Conservation (phyloP, 1,284 basidiomycete genomes). For the Cryptococcus sp. region DNA sequence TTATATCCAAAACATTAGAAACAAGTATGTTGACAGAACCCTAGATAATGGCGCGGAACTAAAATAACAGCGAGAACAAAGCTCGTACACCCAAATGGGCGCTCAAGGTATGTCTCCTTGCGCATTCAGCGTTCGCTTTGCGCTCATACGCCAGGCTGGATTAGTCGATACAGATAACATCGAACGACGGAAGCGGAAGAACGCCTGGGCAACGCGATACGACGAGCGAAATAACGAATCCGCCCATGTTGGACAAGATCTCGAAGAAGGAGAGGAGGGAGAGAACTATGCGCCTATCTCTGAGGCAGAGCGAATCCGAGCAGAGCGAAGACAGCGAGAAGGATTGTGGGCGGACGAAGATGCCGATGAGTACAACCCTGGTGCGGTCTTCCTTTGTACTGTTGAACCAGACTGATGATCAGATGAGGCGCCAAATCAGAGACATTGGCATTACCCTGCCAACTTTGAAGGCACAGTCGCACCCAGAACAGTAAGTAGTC, state of each 20-base stretch:
- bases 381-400: conserved; percentile 18
- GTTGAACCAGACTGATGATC: neutral
- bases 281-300: conserved; percentile 39
- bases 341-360: conserved; percentile 44
- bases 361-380: conserved; percentile 47
- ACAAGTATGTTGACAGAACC: conserved; percentile 55
- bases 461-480: conserved; percentile 46
- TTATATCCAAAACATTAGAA: conserved; percentile 91
- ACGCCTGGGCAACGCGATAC: conserved; percentile 81
- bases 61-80: conserved; percentile 60
- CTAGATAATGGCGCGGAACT: neutral
- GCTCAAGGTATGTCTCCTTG: conserved; percentile 51
- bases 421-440: conserved; percentile 47
- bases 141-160: conserved; percentile 55
- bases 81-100: conserved; percentile 92
- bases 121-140: neutral
- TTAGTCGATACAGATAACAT: conserved; percentile 74
- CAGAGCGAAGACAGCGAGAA: conserved; percentile 29
- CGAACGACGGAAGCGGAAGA: conserved; percentile 68
- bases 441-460: conserved; percentile 48
- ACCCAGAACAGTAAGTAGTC: neutral
- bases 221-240: conserved; percentile 74
- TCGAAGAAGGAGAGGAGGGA: conserved; percentile 69
- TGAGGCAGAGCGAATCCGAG: conserved; percentile 23
- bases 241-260: conserved; percentile 63